These are phyloP conservation scores for Stachybotrys chlorohalonatus DNA, from an alignment of 2,329 filamentous ascomycete genomes.

Conservation along the genomic window DNA sequence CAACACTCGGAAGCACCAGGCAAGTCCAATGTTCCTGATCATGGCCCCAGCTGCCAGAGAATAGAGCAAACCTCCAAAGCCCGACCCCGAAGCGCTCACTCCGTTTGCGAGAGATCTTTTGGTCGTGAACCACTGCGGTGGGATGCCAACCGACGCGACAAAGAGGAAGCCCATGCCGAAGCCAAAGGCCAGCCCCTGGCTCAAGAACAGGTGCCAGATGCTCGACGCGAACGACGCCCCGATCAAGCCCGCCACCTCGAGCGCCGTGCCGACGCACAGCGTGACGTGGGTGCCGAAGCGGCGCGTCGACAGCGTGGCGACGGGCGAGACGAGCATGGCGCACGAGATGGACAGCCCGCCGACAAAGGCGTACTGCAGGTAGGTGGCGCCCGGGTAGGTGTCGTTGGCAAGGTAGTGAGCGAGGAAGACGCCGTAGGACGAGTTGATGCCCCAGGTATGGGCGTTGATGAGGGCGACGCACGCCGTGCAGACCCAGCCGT, in stretches of 20 bases:
- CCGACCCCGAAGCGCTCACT: slow-evolving; percentile 52
- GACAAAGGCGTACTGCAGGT: slow-evolving; percentile 62
- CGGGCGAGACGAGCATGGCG: slow-evolving; percentile 55
- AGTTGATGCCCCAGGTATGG: slow-evolving; percentile 44
- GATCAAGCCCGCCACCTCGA: slow-evolving; percentile 55
- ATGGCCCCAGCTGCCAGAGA: slow-evolving; percentile 53
- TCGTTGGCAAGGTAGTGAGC: slow-evolving; percentile 44
- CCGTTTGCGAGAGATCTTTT: slow-evolving; percentile 56
- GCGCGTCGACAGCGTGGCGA: slow-evolving; percentile 50
- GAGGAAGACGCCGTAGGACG: slow-evolving; percentile 33
- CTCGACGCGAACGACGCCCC: slow-evolving; percentile 55
- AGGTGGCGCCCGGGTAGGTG: slow-evolving; percentile 48
- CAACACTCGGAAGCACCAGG: slow-evolving; percentile 24
- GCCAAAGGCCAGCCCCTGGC: slow-evolving; percentile 64
- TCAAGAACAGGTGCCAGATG: slow-evolving; percentile 64
- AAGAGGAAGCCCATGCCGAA: slow-evolving; percentile 64
- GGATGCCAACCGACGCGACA: slow-evolving; percentile 51
- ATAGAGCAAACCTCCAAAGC: slow-evolving; percentile 60
- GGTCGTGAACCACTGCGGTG: slow-evolving; percentile 60
- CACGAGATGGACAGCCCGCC: slow-evolving; percentile 29
- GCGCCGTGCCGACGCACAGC: slow-evolving; percentile 50
- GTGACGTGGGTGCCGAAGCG: slow-evolving; percentile 51
- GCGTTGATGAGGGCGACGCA: slow-evolving; percentile 42
- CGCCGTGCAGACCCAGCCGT: slow-evolving; percentile 27
- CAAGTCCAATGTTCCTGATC: slow-evolving; percentile 48